Base-by-base conservation (phyloP, 441 rosid genomes). In the Bocquillonia castaneifolia region DNA sequence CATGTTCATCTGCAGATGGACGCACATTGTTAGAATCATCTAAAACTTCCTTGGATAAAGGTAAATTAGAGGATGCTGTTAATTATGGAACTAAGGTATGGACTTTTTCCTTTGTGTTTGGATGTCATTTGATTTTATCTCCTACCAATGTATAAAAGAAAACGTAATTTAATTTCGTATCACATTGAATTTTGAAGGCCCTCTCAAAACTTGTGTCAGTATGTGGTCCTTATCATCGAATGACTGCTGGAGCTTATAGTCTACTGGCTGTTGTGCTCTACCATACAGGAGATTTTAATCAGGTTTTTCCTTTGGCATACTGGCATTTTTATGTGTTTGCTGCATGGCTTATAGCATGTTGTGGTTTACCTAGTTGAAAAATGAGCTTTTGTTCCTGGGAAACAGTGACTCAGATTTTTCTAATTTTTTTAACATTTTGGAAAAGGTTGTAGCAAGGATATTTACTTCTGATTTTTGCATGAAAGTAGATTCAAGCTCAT, bases 271-370 rank as follows among this genome's bases (percentile, higher is more conserved):
- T 90, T 62, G 98, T 90, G 69, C 92, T 90, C 66, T 90, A 90
- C 79, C 98, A 93, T 64, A 90, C 97, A 52, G 97, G 96, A 31
- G 96, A 90, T 64, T 87, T 90, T 66, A 87, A 90, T 78, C 94
- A 93, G 97, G 99, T 95, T 74, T 56, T 42, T 80, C 48, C 76
- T 77, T 76, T 76, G 26, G 45, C 55, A 47, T 47, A 12, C 53
- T 56, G 22, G 5, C 32, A 57, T 54, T 40, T 68, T 28, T 23
- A 39, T 36, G 44, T 57, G n/a, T 59, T 26, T 54, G 15, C 51
- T 72, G 20, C 32, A 63, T 67, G 37, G 59, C 1, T 15, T 3
- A 42, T 48, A 42, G 20, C 28, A 52, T 65, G 45, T 10, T 34
- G 51, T 42, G 25, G 15, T 13, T 34, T 51, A 29, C 36, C 51